Evolutionary conservation across 306 rosid genomes (phyloP).

Genomic region (Styphnolobium japonicum): DNA sequence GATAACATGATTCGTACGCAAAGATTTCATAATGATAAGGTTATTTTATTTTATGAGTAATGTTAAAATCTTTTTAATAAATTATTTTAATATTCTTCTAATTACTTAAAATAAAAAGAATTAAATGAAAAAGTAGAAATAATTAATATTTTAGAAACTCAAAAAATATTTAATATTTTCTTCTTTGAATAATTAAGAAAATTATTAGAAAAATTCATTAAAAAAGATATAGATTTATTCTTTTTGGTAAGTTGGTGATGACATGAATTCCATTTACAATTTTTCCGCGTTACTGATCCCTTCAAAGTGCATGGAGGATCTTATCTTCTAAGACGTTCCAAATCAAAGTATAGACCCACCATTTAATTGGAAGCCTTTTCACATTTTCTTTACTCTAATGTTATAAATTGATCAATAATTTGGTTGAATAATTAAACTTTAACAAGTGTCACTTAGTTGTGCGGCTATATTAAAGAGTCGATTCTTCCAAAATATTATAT

Average conservation of each 20-base stretch:
- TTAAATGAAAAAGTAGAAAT: too few species aligned
- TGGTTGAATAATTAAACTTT: background rate
- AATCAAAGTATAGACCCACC: constrained; percentile 13
- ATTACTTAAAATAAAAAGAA: too few species aligned
- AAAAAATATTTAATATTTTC: too few species aligned
- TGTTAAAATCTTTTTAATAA: too few species aligned
- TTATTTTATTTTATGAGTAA: too few species aligned
- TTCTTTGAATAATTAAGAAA: too few species aligned
- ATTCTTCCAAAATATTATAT: background rate
- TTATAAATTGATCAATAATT: background rate
- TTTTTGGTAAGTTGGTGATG: constrained; percentile 15
- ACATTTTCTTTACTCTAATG: background rate
- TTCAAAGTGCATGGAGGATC: constrained; percentile 13
- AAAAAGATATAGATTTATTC: too few species aligned
- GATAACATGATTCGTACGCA: too few species aligned
- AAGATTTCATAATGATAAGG: too few species aligned
- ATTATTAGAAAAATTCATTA: too few species aligned
- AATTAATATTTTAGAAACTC: too few species aligned
- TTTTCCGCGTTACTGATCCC: background rate
- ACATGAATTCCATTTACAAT: constrained; percentile 23
- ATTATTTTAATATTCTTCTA: too few species aligned
- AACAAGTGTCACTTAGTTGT: background rate
- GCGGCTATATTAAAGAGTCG: background rate
- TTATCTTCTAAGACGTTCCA: background rate
- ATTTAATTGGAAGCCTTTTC: background rate